Evolutionary conservation across 2,329 filamentous ascomycete species (phyloP).

Genomic region (Verticillium nubilum): DNA sequence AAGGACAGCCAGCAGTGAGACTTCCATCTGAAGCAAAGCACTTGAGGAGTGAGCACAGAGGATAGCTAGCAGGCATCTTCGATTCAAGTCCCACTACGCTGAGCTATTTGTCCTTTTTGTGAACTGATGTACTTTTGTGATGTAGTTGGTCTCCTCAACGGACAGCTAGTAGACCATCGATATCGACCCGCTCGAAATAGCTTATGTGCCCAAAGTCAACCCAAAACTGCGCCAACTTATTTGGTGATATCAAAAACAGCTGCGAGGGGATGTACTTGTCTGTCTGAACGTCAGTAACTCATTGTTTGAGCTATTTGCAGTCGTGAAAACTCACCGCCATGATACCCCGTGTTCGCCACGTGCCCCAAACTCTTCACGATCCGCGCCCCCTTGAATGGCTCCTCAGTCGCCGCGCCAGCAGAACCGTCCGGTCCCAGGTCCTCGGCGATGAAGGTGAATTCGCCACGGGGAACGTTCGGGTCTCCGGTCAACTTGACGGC

Average conservation of each 20-base stretch:
- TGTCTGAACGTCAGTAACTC: neutral
- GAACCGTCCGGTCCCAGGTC: conserved; percentile 67
- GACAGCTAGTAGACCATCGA: conserved; percentile 42
- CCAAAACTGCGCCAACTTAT: conserved; percentile 81
- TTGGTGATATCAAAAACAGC: conserved; percentile 71
- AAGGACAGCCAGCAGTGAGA: neutral
- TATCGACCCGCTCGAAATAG: conserved; percentile 54
- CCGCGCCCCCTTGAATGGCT: conserved; percentile 66
- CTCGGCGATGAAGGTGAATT: conserved; percentile 74
- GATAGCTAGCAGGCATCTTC: neutral
- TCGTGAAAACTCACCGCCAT: conserved; percentile 52
- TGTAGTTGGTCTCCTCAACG: conserved; percentile 16
- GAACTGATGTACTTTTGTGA: neutral
- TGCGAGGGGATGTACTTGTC: conserved; percentile 71
- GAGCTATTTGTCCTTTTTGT: neutral
- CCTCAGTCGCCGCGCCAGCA: conserved; percentile 57
- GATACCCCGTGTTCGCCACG: conserved; percentile 68
- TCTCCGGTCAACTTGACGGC: conserved; percentile 92
- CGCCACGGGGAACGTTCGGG: conserved; percentile 79
- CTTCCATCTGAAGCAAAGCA: neutral
- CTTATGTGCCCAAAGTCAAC: conserved; percentile 55
- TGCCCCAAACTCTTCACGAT: conserved; percentile 73
- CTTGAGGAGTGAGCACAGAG: neutral
- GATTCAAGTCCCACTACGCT: neutral
- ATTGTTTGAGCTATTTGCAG: no score